Percentiles rank a stretch among this genome's conserved stretches.
phyloP scores from a whole-genome alignment of 176 grass and related monocot species.

The Cocos nucifera region DNA sequence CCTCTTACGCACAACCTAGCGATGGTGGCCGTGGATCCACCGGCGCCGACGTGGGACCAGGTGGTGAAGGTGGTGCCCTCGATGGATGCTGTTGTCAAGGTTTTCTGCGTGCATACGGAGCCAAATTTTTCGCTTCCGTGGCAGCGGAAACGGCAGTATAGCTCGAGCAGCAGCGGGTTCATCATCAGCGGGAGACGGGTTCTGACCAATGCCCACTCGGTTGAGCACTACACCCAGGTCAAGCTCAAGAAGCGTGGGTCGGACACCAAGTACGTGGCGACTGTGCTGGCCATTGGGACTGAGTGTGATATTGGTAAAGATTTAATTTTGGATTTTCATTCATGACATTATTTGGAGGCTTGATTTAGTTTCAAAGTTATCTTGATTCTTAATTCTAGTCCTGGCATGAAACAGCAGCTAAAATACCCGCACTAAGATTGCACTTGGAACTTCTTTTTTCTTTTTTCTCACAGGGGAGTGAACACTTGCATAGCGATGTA shows the following conservation, averaged over 20 bases:
- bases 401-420: no score
- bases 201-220: conserved; percentile 87
- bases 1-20: no score
- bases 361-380: no score
- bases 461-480: no score
- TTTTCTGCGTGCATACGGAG: conserved; percentile 92
- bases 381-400: no score
- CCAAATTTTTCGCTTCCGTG: conserved; percentile 94
- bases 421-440: no score
- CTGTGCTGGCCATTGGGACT: conserved; percentile 80
- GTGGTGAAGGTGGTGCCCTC: conserved; percentile 65
- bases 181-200: conserved; percentile 61
- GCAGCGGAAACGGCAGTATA: conserved; percentile 92
- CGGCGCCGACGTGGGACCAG: conserved; percentile 57
- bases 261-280: conserved; percentile 86
- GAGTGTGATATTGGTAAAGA: conserved; percentile 88
- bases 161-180: conserved; percentile 84
- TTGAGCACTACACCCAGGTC: conserved; percentile 88
- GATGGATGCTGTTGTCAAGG: conserved; percentile 96
- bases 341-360: no score
- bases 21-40: conserved; percentile 10
- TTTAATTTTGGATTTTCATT: no score
- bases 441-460: no score
- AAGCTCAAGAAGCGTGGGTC: conserved; percentile 95
- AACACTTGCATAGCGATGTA: no score